Evolutionary conservation across 495 filamentous ascomycete genomes (phyloP), one percentile per base, ranked within the genome.

Genomic region (Aspergillus sparsus): DNA sequence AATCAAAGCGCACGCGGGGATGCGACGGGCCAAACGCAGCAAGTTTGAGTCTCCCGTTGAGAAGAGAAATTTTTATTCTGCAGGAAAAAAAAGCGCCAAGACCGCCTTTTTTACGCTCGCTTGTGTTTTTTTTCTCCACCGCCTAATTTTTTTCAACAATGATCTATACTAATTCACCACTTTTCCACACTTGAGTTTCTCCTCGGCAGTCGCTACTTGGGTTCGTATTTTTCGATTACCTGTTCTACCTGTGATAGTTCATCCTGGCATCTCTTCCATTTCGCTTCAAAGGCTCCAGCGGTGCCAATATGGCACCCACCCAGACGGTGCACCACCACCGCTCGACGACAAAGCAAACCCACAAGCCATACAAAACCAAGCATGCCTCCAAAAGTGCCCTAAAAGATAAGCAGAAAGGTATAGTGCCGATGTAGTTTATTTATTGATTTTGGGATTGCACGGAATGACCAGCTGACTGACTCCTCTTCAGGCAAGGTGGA

Each of bases 331-430:
- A 97, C 69, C 92, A 93, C 66, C 94, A 98, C 76, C 85, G 93
- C 66, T 89, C 86, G 67, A 97, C 93, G 41, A 95, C 92, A 44
- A 98, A 98, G 79, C 71, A 80, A 45, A 68, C 80, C 65, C 84
- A 96, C 74, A 98, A 98, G 77, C 64, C 88, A 7, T 98, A 91
- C 83, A 98, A 98, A 74, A 89, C 89, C 37, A 84, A 86, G 62
- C 90, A 96, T 79, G 84, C 93, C 6, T 93, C 91, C 46, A 98
- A 98, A 72, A 85, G 89, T 57, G 82, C 89, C 31, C 70, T 97
- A 60, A 91, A 92, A 64, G 87, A 96, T 37, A 77, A 84, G 59
- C 82, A 85, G 10, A 97, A 97, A 78, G 94, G 91, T 92, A 77
- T 55, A 68, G 35, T 21, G 18, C 11, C 18, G 21, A 5, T 16